Evolutionary conservation across 2,329 filamentous ascomycete genomes (phyloP), one percentile per base, ranked within the genome.

Genomic region (Nemania serpens): DNA sequence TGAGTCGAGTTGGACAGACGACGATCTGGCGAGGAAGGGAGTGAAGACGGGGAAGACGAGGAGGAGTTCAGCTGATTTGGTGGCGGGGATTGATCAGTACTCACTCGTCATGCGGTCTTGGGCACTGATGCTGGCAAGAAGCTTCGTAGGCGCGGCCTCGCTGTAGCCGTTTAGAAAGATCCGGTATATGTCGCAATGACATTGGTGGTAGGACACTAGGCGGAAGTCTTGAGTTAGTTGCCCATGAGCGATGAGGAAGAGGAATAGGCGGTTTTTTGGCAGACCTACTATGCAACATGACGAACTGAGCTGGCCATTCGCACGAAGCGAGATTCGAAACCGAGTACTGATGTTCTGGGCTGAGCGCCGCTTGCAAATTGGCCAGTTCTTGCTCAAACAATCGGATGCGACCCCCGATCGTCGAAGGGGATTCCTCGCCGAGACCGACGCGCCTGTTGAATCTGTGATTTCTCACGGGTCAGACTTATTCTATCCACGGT

Each of bases 151-250:
- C 0, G 78, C 75, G 0, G 77, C 74, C 47, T 80, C 78, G 3
- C 73, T 75, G 45, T 77, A 80, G 12, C 73, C 75, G 1, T 72
- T 72, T 2, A 81, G 65, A 4, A 79, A 72, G n/a, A 79, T 73
- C 2, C 78, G 76, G 55, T 80, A 79, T 4, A 81, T 61, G 49
- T 81, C 78, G 63, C 77, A 79, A 54, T 79, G 74, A 11, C 74
- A 76, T 48, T 80, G 77, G 17, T 79, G 77, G 68, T 74, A 80
- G 1, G 74, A 76, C 17, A 73, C 65, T 63, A 20, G 2, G n/a
- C 33, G 7, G 10, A n/a, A 12, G 4, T 33, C 17, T 45, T 25
- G 5, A 9, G 48, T 53, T 41, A 55, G 45, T 36, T n/a, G n/a
- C n/a, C n/a, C n/a, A 10, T 7, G 36, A n/a, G 45, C 15, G 15